A percentile compares a stretch with the other conserved stretches of the same genome.
These are phyloP conservation scores for Arabidopsis suecica DNA, from an alignment of 345 rosid species.

Conservation along the genomic window DNA sequence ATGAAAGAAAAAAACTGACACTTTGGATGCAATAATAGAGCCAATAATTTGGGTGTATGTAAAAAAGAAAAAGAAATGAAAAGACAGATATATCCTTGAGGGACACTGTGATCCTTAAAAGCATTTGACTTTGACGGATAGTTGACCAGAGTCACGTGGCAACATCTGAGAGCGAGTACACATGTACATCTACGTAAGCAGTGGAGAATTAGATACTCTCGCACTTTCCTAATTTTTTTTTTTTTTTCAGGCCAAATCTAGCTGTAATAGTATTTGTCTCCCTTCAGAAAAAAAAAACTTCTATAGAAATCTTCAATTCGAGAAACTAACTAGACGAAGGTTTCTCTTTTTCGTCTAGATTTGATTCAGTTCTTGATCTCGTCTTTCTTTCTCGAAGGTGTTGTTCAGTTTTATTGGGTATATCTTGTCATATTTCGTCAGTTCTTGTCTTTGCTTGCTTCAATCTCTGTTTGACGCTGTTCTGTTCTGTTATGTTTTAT, in stretches of 20 bases:
- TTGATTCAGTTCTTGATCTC: constrained; percentile 41
- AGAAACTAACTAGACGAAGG: constrained; percentile 31
- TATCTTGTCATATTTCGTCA: neutral
- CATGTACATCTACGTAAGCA: constrained; percentile 1
- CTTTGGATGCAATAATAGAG: constrained; percentile 24
- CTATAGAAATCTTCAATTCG: constrained; percentile 28
- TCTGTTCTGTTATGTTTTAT: constrained; percentile 13
- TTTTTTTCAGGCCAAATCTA: constrained; percentile 28
- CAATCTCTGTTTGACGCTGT: constrained; percentile 8
- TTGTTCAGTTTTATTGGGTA: constrained; percentile 13
- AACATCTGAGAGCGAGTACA: constrained; percentile 37
- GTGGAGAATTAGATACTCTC: constrained; percentile 43
- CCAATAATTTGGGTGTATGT: constrained; percentile 31
- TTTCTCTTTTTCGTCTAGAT: neutral
- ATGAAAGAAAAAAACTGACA: neutral
- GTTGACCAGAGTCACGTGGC: constrained; percentile 35
- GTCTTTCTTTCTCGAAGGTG: constrained; percentile 18
- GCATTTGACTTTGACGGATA: constrained; percentile 10
- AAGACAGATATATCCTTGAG: constrained; percentile 30
- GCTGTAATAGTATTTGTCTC: constrained; percentile 32
- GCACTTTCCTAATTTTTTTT: constrained; percentile 20
- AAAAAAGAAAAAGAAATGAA: neutral
- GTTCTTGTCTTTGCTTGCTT: constrained; percentile 5
- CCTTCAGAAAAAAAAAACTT: neutral
- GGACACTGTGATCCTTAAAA: neutral